Conservation (phyloP, 1,284 basidiomycete genomes). For the Peniophora sp. region DNA sequence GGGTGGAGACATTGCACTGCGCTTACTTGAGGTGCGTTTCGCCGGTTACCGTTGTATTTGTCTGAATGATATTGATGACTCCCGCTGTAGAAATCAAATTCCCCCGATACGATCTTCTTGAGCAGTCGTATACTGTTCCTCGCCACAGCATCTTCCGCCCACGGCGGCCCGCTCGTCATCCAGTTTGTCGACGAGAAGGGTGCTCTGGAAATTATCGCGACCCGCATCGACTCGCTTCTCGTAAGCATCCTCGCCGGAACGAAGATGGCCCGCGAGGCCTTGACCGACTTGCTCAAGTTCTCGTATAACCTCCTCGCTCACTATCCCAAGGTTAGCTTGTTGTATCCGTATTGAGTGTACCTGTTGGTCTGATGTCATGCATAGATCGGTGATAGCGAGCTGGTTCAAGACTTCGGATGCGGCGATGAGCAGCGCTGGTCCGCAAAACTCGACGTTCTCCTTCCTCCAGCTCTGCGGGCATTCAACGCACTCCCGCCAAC, state of each 20-base stretch:
- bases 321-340: slow-evolving; percentile 45
- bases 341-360: too few relatives aligned
- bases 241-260: slow-evolving; percentile 37
- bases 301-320: slow-evolving; percentile 70
- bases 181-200: slow-evolving; percentile 55
- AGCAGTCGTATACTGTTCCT: slow-evolving; percentile 72
- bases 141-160: slow-evolving; percentile 44
- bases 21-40: slow-evolving; percentile 52
- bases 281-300: slow-evolving; percentile 71
- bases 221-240: slow-evolving; percentile 47
- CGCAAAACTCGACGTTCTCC: slow-evolving; percentile 55
- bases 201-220: slow-evolving; percentile 48
- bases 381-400: slow-evolving; percentile 11
- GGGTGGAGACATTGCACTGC: slow-evolving; percentile 50
- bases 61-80: slow-evolving; percentile 1
- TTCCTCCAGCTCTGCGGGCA: slow-evolving; percentile 51
- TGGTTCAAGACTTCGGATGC: slow-evolving; percentile 11
- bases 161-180: slow-evolving; percentile 37
- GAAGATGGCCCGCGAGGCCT: slow-evolving; percentile 58
- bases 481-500: slow-evolving; percentile 55
- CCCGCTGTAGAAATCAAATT: slow-evolving; percentile 44
- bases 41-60: slow-evolving; percentile 1
- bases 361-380: too few relatives aligned
- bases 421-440: slow-evolving; percentile 49
- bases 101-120: slow-evolving; percentile 62